A percentile compares a stretch with the other conserved stretches of the same genome.
Evolutionary conservation across 1,139 yeast species (phyloP).

Genomic region (Kurtzmaniella natalensis): DNA sequence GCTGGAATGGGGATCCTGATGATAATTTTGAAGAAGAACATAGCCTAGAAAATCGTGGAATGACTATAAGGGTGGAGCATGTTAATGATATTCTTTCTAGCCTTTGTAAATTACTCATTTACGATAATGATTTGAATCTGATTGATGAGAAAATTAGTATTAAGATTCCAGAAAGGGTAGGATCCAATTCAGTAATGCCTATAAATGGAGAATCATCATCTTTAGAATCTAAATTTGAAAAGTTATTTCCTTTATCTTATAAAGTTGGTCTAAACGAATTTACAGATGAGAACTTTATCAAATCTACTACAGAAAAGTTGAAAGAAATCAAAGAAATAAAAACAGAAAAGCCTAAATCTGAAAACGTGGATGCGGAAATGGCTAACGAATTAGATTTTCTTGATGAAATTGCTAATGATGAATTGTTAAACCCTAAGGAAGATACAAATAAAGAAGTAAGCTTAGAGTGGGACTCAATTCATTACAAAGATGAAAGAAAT

Average conservation of each 20-base stretch:
- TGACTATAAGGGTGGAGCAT: constrained; percentile 24
- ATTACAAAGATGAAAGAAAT: constrained; percentile 14
- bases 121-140: constrained; percentile 30
- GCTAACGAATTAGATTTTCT: constrained; percentile 35
- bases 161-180: constrained; percentile 10
- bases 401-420: constrained; percentile 34
- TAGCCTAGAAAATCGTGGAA: constrained; percentile 24
- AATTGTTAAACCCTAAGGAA: constrained; percentile 24
- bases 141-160: constrained; percentile 12
- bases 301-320: constrained; percentile 22
- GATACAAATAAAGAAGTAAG: constrained; percentile 22
- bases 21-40: constrained; percentile 34
- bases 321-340: constrained; percentile 1
- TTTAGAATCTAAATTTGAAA: constrained; percentile 17
- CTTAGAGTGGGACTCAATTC: constrained; percentile 36
- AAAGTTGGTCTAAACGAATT: constrained; percentile 31
- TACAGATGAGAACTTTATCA: constrained; percentile 16
- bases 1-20: constrained; percentile 11
- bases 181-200: neutral
- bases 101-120: constrained; percentile 33
- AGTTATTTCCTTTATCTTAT: constrained; percentile 32
- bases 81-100: constrained; percentile 31
- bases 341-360: neutral
- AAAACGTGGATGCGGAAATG: constrained; percentile 7
- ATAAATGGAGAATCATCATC: constrained; percentile 11